These are phyloP conservation scores for Lipomyces yamanashiensis DNA, from an alignment of 805 yeast species.

Conservation along the genomic window DNA sequence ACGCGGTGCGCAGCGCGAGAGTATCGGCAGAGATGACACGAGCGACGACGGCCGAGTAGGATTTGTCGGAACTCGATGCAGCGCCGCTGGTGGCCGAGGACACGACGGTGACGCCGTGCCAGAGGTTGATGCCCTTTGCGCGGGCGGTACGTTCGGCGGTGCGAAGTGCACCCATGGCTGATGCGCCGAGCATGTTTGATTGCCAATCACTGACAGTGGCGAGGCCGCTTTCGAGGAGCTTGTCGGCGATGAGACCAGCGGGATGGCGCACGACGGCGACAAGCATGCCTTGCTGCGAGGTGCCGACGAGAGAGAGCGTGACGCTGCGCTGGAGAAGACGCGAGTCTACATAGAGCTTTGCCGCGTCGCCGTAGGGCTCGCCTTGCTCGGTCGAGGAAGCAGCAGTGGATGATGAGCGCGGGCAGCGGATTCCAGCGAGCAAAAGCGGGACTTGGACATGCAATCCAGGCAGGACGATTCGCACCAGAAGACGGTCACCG, in stretches of 20 bases:
- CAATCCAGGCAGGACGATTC: conserved; percentile 56
- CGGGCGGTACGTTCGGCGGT: conserved; percentile 68
- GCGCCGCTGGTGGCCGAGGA: conserved; percentile 39
- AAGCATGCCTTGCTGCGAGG: conserved; percentile 56
- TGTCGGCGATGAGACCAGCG: conserved; percentile 75
- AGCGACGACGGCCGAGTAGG: conserved; percentile 59
- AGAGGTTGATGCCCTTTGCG: conserved; percentile 58
- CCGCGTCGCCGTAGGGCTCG: conserved; percentile 69
- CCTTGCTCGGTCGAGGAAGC: conserved; percentile 44
- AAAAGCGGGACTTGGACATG: conserved; percentile 66
- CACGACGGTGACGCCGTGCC: conserved; percentile 50
- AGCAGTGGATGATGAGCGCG: conserved; percentile 61
- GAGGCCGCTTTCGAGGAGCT: conserved; percentile 68
- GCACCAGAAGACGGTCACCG: conserved; percentile 76
- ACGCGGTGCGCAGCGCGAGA: conserved; percentile 53
- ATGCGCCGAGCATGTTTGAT: conserved; percentile 66
- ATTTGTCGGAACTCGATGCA: conserved; percentile 50
- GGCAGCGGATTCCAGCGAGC: conserved; percentile 75
- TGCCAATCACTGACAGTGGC: conserved; percentile 85
- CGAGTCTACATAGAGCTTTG: conserved; percentile 65
- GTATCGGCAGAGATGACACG: conserved; percentile 74
- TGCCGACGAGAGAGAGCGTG: conserved; percentile 62
- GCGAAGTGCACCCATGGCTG: conserved; percentile 64
- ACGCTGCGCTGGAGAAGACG: conserved; percentile 67
- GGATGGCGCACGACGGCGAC: conserved; percentile 68